Evolutionary conservation across 78 protist genomes (phyloP), one percentile per base, ranked within the genome.

Genomic region (Dictyostelium firmibasis): DNA sequence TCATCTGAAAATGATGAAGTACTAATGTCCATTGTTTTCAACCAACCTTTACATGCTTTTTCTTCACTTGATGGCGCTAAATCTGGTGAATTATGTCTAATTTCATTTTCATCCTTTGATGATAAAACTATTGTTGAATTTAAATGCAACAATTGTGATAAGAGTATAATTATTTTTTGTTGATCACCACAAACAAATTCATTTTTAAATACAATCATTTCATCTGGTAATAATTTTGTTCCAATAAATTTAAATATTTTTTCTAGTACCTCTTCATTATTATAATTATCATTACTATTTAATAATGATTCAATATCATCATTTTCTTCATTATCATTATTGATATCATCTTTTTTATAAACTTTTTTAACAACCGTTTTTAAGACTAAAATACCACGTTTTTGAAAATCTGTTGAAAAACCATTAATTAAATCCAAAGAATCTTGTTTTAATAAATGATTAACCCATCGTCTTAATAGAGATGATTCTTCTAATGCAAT

Each of bases 41-140:
- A 25, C 94, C 94, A 89, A 38, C 33, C 62, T 50, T 89, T 89
- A 75, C 86, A 83, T 18, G 94, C 94, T 41, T 81, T 89, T 43
- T 89, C 94, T 72, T 89, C 94, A 35, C 87, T 81, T 11, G 83
- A 43, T 29, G 92, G 92, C 16, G 77, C 57, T 29, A 81, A 2
- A 20, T 86, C 84, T 29, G 92, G 92, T 38, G 84, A 86, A 35
- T 74, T 57, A 25, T 60, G 64, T 33, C 27, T n/a, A 13, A 57
- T 53, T 76, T 27, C 64, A 16, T 3, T 18, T n/a, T 50, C 53
- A 35, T 85, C 92, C 75, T 43, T 75, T 13, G 83, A 36, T 5
- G 83, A 36, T n/a, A 86, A 57, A 25, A 25, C 10, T 18, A 89
- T 41, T 4, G 81, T 81, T 13, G 87, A 69, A 14, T 81, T 16